These are phyloP conservation scores for Diutina ranongensis DNA, from an alignment of 1,139 yeast species.

Conservation along the genomic window DNA sequence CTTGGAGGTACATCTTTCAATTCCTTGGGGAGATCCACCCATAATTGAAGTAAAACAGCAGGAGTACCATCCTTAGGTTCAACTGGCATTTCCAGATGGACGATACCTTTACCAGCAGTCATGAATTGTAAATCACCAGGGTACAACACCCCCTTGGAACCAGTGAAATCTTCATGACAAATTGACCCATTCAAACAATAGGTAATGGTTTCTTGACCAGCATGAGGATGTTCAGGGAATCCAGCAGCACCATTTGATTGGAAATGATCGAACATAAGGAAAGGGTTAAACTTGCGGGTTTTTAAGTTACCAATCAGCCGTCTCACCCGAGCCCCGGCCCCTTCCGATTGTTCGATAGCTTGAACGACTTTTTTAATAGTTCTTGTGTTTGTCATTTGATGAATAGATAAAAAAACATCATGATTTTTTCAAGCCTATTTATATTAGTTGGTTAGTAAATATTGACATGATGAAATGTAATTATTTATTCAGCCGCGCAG, in stretches of 20 bases:
- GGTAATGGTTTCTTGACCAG: slow-evolving; percentile 85
- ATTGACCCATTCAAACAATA: slow-evolving; percentile 61
- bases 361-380: not conserved
- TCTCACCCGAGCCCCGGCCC: slow-evolving; percentile 78
- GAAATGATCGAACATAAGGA: slow-evolving; percentile 78
- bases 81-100: slow-evolving; percentile 80
- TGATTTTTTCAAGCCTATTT: too few species aligned
- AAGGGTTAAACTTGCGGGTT: slow-evolving; percentile 75
- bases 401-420: too few species aligned
- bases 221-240: slow-evolving; percentile 89
- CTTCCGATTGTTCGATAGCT: slow-evolving; percentile 63
- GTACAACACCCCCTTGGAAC: slow-evolving; percentile 62
- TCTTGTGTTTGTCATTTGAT: not conserved
- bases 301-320: slow-evolving; percentile 69
- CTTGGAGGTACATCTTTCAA: slow-evolving; percentile 64
- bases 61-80: slow-evolving; percentile 42
- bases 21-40: slow-evolving; percentile 80
- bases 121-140: slow-evolving; percentile 89
- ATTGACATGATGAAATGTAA: too few species aligned
- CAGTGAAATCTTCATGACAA: slow-evolving; percentile 90
- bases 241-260: slow-evolving; percentile 34
- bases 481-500: too few species aligned
- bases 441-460: too few species aligned
- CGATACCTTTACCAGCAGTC: slow-evolving; percentile 90
- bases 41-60: slow-evolving; percentile 69